Percentiles rank a stretch among this genome's conserved stretches.
Evolutionary conservation across 352 stramenopile species (phyloP).

Genomic region (Phytophthora niederhauseri): DNA sequence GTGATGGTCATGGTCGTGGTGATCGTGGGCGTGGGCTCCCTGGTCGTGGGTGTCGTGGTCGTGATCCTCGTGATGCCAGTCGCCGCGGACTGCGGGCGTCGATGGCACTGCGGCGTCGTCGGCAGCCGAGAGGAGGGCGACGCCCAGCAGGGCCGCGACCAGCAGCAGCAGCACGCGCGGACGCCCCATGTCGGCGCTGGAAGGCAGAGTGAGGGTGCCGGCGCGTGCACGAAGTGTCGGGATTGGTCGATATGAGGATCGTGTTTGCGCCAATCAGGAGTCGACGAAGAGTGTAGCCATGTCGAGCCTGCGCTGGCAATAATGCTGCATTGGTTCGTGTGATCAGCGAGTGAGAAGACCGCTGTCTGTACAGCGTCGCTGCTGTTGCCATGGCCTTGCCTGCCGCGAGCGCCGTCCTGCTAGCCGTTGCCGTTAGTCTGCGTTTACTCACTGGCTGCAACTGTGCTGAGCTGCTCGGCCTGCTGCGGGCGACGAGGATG

Average conservation of each 20-base stretch:
- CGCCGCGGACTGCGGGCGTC: constrained; percentile 11
- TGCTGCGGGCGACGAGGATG: too few species aligned
- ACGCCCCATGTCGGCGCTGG: constrained; percentile 14
- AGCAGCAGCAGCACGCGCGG: constrained; percentile 34
- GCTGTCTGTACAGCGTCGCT: neutral
- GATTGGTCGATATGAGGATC: neutral
- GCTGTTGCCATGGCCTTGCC: too few species aligned
- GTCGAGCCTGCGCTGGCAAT: neutral
- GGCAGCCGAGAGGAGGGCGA: constrained; percentile 20
- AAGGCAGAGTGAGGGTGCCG: constrained; percentile 5
- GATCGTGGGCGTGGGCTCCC: constrained; percentile 25
- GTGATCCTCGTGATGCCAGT: constrained; percentile 15
- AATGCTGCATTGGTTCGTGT: too few species aligned
- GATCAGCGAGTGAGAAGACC: too few species aligned
- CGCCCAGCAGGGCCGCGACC: constrained; percentile 18
- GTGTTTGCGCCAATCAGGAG: constrained; percentile 1
- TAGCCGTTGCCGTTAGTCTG: too few species aligned
- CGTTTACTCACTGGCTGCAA: too few species aligned
- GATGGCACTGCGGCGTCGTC: constrained; percentile 12
- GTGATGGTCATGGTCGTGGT: constrained; percentile 31
- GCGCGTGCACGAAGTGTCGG: neutral
- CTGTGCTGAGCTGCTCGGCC: too few species aligned
- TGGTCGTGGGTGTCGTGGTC: constrained; percentile 25
- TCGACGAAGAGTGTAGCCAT: neutral
- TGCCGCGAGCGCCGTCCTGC: too few species aligned